Percentiles rank a stretch among this genome's conserved stretches.
Conservation (phyloP, 805 yeast genomes). For the Metschnikowia hibisci region DNA sequence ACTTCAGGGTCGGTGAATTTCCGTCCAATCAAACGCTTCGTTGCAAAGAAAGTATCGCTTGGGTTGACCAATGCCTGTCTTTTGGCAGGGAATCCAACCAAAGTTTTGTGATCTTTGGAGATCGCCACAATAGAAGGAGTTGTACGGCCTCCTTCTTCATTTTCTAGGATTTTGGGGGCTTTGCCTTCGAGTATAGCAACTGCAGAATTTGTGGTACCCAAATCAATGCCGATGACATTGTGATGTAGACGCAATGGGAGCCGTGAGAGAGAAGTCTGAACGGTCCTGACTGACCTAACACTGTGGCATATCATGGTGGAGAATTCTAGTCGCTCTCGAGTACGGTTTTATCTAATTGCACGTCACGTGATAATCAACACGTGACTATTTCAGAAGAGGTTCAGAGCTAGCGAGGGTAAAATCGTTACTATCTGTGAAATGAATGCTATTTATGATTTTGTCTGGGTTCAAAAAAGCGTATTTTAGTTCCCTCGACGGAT, state of each 20-base stretch:
- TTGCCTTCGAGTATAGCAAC: slow-evolving; percentile 71
- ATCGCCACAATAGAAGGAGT: slow-evolving; percentile 79
- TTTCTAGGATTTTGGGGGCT: slow-evolving; percentile 63
- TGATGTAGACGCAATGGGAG: slow-evolving; percentile 18
- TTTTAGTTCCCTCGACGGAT: not conserved
- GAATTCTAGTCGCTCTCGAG: not conserved
- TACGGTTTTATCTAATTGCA: not conserved
- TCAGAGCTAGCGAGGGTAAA: not conserved
- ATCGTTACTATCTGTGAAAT: not conserved
- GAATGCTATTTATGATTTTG: not conserved
- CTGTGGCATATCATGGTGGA: not conserved
- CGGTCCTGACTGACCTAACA: not conserved
- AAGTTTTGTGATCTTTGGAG: slow-evolving; percentile 32
- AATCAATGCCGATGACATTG: slow-evolving; percentile 69
- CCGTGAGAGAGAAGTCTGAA: not conserved
- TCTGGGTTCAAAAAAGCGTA: not conserved
- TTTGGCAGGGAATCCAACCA: slow-evolving; percentile 68
- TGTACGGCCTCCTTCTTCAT: slow-evolving; percentile 74
- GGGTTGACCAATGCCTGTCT: slow-evolving; percentile 76
- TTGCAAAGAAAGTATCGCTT: slow-evolving; percentile 74
- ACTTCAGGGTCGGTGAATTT: slow-evolving; percentile 65
- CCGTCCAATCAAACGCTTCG: slow-evolving; percentile 77
- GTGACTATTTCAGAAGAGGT: not conserved
- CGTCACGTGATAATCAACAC: not conserved
- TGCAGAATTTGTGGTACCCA: slow-evolving; percentile 85